A percentile compares a stretch with the other conserved stretches of the same genome.
Evolutionary conservation across 768 basidiomycete species (phyloP).

Genomic region (Strobilomyces dryophilus): DNA sequence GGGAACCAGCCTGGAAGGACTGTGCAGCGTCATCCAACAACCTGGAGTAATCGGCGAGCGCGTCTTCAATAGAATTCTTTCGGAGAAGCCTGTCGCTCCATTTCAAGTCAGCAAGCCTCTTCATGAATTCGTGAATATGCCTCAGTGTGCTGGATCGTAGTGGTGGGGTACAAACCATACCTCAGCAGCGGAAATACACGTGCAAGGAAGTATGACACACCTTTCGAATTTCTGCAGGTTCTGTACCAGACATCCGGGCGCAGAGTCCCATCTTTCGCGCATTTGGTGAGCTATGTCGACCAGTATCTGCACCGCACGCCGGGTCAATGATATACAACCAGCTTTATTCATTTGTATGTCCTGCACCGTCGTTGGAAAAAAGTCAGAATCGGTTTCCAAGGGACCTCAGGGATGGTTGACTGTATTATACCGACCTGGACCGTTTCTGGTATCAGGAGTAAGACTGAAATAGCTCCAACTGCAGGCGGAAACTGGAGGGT

Average conservation of each 20-base stretch:
- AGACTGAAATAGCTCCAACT: slow-evolving; percentile 35
- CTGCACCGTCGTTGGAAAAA: slow-evolving; percentile 10
- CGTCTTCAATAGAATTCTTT: slow-evolving; percentile 38
- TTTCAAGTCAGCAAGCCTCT: slow-evolving; percentile 33
- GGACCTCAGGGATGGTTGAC: background rate
- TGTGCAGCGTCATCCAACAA: slow-evolving; percentile 42
- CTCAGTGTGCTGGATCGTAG: slow-evolving; percentile 32
- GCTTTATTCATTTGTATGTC: slow-evolving; percentile 35
- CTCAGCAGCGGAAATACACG: background rate
- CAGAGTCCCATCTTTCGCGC: slow-evolving; percentile 41
- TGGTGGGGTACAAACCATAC: background rate
- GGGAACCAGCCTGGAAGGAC: slow-evolving; percentile 39
- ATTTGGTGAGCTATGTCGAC: slow-evolving; percentile 43
- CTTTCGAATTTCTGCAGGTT: slow-evolving; percentile 40
- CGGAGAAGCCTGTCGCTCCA: slow-evolving; percentile 40
- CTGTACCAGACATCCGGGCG: slow-evolving; percentile 36
- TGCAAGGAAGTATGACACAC: slow-evolving; percentile 23
- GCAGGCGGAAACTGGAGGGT: slow-evolving; percentile 41
- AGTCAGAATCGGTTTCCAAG: background rate
- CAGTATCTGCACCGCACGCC: slow-evolving; percentile 39
- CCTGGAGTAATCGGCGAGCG: slow-evolving; percentile 32
- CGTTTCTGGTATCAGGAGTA: slow-evolving; percentile 43
- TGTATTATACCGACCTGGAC: slow-evolving; percentile 34
- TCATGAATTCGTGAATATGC: slow-evolving; percentile 39
- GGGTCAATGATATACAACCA: slow-evolving; percentile 37